Evolutionary conservation across 208 protist genomes (phyloP), one percentile per base, ranked within the genome.

Genomic region (Lotmaria passim): DNA sequence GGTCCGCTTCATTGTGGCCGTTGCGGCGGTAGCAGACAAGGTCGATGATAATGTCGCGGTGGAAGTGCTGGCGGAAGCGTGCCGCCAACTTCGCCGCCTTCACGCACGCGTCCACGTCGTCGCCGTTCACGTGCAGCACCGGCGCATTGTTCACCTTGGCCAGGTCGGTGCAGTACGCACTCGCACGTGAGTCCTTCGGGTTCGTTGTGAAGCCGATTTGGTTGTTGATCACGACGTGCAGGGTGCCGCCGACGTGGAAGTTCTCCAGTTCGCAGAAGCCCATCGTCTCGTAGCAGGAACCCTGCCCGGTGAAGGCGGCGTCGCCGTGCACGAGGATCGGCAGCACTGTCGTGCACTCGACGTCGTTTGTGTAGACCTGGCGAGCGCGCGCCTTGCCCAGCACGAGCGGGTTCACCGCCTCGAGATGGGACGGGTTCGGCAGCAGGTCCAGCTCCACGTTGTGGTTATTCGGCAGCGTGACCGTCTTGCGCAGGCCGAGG

Each of bases 171-270:
- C 96, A 98, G 84, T 99, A 99, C 21, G 87, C 87, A 38, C 94
- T 97, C 7, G 95, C 94, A 44, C 97, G 93, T 30, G 87, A 83
- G 52, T 93, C 83, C 64, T 74, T 85, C 46, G 97, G 95, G 82
- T 99, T 90, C 3, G 98, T 98, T 19, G 98, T 99, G 89, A 99
- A 99, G 70, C 97, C 97, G 69, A 99, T 98, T 86, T 99, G 97
- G 83, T 99, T 99, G 89, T 99, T 99, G 48, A 99, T 93, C 41
- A 99, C 91, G 52, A 99, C 92, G 78, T 99, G 99, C 28, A 99
- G 67, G 3, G 97, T 99, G 72, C 99, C 99, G 56, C 99, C 98
- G 28, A 97, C 96, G 61, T 91, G 86, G 78, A 98, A 99, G 67
- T 97, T 87, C 50, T 95, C 75, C 39, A 99, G 79, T 33, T 98